Evolutionary conservation across 805 yeast genomes (phyloP).

Genomic region (Scheffersomyces stipitis): DNA sequence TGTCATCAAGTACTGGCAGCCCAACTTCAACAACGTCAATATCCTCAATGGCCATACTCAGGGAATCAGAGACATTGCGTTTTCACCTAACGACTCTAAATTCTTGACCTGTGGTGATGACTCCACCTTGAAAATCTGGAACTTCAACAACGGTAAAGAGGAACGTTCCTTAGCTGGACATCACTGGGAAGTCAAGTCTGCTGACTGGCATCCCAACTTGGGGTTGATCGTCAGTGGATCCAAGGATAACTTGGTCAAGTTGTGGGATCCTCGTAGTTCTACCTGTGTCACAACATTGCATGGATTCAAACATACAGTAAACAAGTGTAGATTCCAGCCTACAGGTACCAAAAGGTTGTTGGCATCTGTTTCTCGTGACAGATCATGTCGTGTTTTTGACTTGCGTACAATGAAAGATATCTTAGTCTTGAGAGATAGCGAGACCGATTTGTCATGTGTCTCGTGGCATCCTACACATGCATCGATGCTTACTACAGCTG

Average conservation of each 20-base stretch:
- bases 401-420: slow-evolving; percentile 80
- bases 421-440: slow-evolving; percentile 71
- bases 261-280: slow-evolving; percentile 93
- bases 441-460: slow-evolving; percentile 79
- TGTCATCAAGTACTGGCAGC: slow-evolving; percentile 92
- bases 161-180: slow-evolving; percentile 85
- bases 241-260: slow-evolving; percentile 86
- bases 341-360: slow-evolving; percentile 68
- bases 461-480: slow-evolving; percentile 94
- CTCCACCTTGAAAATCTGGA: slow-evolving; percentile 87
- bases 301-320: slow-evolving; percentile 93
- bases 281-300: slow-evolving; percentile 76
- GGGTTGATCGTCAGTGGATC: slow-evolving; percentile 92
- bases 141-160: slow-evolving; percentile 82
- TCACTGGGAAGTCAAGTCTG: slow-evolving; percentile 97
- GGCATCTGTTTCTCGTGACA: slow-evolving; percentile 87
- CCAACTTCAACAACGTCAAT: slow-evolving; percentile 94
- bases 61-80: slow-evolving; percentile 81
- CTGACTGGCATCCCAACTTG: slow-evolving; percentile 93
- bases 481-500: slow-evolving; percentile 76
- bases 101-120: slow-evolving; percentile 96
- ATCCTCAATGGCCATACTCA: slow-evolving; percentile 72
- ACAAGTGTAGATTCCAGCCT: slow-evolving; percentile 82
- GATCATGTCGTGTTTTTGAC: slow-evolving; percentile 85
- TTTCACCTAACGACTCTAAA: slow-evolving; percentile 86